phyloP scores from a whole-genome alignment of 345 rosid species.

The Eucalyptus leucophloia region DNA sequence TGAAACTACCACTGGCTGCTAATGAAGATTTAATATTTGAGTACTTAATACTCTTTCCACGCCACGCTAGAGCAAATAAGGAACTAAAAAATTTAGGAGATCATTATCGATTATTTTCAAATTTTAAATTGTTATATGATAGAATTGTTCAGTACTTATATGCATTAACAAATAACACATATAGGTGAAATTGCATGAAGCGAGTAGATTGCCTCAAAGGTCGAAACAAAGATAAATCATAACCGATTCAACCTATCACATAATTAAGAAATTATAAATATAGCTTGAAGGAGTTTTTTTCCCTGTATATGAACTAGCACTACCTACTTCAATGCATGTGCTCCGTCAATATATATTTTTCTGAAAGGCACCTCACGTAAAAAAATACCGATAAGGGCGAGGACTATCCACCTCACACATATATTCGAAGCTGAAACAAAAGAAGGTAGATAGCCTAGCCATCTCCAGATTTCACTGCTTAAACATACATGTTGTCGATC shows the following conservation, averaged over 20 bases:
- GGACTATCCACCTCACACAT: neutral
- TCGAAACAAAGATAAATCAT: neutral
- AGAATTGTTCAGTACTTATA: neutral
- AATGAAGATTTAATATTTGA: neutral
- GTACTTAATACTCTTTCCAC: neutral
- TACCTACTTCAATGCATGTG: neutral
- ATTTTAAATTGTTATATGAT: neutral
- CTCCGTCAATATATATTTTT: neutral
- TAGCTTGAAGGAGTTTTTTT: neutral
- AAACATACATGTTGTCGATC: neutral
- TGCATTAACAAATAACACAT: no score
- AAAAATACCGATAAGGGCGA: neutral
- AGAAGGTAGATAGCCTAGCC: neutral
- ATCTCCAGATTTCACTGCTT: neutral
- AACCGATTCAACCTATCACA: neutral
- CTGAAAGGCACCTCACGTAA: neutral
- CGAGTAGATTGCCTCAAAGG: neutral
- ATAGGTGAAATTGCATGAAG: neutral
- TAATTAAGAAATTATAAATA: neutral
- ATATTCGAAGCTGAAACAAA: neutral
- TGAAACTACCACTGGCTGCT: no score
- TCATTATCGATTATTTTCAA: no score
- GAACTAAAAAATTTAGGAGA: neutral
- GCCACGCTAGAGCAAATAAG: neutral
- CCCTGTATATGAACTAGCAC: neutral